Evolutionary conservation across 345 rosid genomes (phyloP).

Genomic region (Pelargonium nanum): DNA sequence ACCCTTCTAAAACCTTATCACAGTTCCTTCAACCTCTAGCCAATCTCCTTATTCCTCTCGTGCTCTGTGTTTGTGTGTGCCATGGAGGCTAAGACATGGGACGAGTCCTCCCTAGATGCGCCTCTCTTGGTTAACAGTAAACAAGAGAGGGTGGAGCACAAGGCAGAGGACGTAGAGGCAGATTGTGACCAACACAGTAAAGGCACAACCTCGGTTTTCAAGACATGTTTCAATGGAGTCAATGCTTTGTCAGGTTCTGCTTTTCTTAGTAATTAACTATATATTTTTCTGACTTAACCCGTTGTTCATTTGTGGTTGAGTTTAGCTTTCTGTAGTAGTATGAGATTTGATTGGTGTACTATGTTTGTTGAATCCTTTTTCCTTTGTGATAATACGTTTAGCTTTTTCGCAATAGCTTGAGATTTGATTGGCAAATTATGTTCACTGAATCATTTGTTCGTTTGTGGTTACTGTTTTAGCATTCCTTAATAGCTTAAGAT

Average conservation of each 20-base stretch:
- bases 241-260: slow-evolving; percentile 10
- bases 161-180: not conserved
- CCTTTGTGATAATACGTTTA: not conserved
- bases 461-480: too few relatives aligned
- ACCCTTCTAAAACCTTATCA: not conserved
- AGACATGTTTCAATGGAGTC: slow-evolving; percentile 10
- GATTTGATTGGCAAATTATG: not conserved
- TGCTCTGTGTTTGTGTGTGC: not conserved
- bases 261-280: too few relatives aligned
- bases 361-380: too few relatives aligned
- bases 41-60: not conserved
- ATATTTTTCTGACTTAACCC: not conserved
- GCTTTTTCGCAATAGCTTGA: not conserved
- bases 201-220: not conserved
- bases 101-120: not conserved
- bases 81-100: not conserved
- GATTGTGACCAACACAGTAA: not conserved
- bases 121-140: not conserved
- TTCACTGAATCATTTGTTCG: not conserved
- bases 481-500: too few relatives aligned
- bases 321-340: not conserved
- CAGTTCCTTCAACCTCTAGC: not conserved
- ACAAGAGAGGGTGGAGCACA: not conserved
- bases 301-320: not conserved
- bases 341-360: not conserved